Evolutionary conservation across 73 alveolate species (phyloP).

Genomic region (Paramecium sexaurelia): DNA sequence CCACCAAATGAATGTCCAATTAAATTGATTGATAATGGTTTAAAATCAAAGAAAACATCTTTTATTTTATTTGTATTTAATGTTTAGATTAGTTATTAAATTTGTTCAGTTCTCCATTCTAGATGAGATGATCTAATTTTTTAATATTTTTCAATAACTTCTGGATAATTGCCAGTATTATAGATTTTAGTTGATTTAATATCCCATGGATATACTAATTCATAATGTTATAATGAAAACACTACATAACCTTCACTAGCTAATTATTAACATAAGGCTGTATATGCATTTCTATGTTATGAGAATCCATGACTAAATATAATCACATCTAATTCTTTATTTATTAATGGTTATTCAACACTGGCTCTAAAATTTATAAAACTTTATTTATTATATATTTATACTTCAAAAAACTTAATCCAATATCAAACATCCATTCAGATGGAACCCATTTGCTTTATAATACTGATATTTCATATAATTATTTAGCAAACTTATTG

Average conservation of each 20-base stretch:
- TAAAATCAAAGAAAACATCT: constrained; percentile 21
- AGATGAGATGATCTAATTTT: constrained; percentile 9
- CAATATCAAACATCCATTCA: constrained; percentile 43
- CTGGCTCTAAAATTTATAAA: neutral
- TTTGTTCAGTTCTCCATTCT: constrained; percentile 48
- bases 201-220: constrained; percentile 56
- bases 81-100: neutral
- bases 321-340: neutral
- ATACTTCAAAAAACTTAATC: neutral
- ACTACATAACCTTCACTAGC: constrained; percentile 57
- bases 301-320: constrained; percentile 52
- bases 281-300: constrained; percentile 44
- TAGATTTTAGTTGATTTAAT: neutral
- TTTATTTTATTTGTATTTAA: neutral
- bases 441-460: neutral
- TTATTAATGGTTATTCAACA: constrained; percentile 6
- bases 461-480: neutral
- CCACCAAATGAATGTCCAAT: constrained; percentile 62
- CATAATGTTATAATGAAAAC: constrained; percentile 29
- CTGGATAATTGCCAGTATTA: constrained; percentile 37
- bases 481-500: neutral
- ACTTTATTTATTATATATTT: neutral
- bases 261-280: constrained; percentile 18
- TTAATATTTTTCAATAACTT: constrained; percentile 23
- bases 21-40: constrained; percentile 21